Evolutionary conservation across 169 alveolate species (phyloP).

Genomic region (Plasmodium chabaudi): DNA sequence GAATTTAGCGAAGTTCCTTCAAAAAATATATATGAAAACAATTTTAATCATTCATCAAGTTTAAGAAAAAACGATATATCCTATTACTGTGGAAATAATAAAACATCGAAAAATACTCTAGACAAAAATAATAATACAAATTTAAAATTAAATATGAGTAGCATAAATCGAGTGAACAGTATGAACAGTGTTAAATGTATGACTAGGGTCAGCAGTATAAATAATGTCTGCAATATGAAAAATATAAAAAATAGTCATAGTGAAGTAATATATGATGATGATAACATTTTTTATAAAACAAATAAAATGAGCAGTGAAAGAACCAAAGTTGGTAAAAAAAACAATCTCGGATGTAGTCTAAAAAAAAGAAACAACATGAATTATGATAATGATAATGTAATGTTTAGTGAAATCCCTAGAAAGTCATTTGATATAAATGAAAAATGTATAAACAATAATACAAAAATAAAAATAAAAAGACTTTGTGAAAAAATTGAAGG

Average conservation of each 20-base stretch:
- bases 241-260: no score
- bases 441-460: conserved; percentile 56
- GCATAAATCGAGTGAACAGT: background rate
- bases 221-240: background rate
- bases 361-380: conserved; percentile 12
- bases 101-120: conserved; percentile 6
- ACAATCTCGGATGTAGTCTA: conserved; percentile 19
- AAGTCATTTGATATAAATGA: conserved; percentile 32
- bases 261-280: background rate
- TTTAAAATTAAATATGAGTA: conserved; percentile 23
- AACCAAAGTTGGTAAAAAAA: conserved; percentile 4
- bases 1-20: conserved; percentile 4
- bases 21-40: conserved; percentile 14
- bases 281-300: conserved; percentile 21
- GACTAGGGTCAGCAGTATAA: background rate
- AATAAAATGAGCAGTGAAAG: conserved; percentile 17
- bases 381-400: conserved; percentile 1
- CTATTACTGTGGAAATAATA: conserved; percentile 15
- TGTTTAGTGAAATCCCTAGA: conserved; percentile 15
- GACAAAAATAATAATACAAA: conserved; percentile 4
- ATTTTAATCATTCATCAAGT: conserved; percentile 23
- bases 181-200: background rate
- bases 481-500: conserved; percentile 74
- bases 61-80: conserved; percentile 26
- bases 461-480: conserved; percentile 61